Base-by-base conservation (phyloP, 768 basidiomycete species). In the Ramaria sp. region DNA sequence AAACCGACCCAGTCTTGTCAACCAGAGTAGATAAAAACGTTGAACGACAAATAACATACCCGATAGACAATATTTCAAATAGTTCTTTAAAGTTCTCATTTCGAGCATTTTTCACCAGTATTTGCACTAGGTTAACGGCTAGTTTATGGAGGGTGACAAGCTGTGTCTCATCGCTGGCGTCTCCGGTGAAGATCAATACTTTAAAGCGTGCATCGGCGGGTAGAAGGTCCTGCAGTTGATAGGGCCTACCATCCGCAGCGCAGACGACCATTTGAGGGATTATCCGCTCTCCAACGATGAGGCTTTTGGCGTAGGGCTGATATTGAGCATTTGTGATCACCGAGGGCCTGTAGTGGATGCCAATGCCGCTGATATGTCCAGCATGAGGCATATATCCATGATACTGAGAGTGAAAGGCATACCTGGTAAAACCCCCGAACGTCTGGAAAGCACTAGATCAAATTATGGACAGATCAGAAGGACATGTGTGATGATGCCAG, bases 141-240 rank as follows among this genome's bases (percentile, higher is more conserved):
- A 75, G 62, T 9, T 45, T 46, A 9, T 68, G 51, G 5, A 77
- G 53, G 57, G 64, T 70, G 11, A 49, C 54, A 4, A 61, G 64
- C 56, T 74, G 73, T 3, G 39, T 41, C 7, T 64, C 48, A 13
- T 72, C 61, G 13, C 66, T 64, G 1, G 70, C 66, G 59, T 79
- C 72, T 4, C 82, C 82, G 0, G 72, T 66, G 59, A 84, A 83
- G 19, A 81, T 62, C 19, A 84, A 64, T 11, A 83, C 50, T 59
- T 81, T 79, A 73, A 82, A 82, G 5, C 76, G 73, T 1, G 72
- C 71, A 62, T 83, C 78, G 4, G 78, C 69, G 0, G 74, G 74
- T 9, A 81, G 59, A 12, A 80, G 63, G 53, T 82, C 77, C 54
- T 82, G 82, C 17, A 84, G 66, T 57, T 83, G 76, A 43, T 71